These are phyloP conservation scores for Mycothermus thermophilus DNA, from an alignment of 495 filamentous ascomycete genomes.

Conservation along the genomic window DNA sequence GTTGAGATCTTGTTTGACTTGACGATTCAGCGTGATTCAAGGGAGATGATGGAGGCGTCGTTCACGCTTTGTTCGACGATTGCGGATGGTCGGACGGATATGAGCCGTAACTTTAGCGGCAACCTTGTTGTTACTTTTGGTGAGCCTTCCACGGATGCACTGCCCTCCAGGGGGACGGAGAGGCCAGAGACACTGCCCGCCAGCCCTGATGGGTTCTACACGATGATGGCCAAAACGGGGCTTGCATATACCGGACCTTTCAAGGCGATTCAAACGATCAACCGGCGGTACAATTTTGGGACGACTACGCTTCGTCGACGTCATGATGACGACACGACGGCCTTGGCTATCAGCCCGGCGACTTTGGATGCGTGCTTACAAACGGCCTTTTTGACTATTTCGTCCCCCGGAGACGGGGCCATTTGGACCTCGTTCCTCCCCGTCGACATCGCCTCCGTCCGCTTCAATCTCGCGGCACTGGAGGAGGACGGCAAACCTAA, in stretches of 20 bases:
- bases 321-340: conserved; percentile 21
- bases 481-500: conserved; percentile 11
- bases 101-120: conserved; percentile 26
- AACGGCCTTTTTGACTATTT: conserved; percentile 27
- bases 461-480: conserved; percentile 27
- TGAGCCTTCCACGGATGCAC: conserved; percentile 7
- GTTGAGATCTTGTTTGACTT: conserved; percentile 35
- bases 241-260: conserved; percentile 33
- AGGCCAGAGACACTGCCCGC: conserved; percentile 23
- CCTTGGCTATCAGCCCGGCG: conserved; percentile 30
- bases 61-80: conserved; percentile 25
- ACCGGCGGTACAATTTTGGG: conserved; percentile 32
- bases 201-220: conserved; percentile 28
- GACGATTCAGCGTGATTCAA: conserved; percentile 3
- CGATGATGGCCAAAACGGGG: conserved; percentile 29
- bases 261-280: conserved; percentile 22
- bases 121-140: conserved; percentile 22
- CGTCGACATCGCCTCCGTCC: conserved; percentile 17
- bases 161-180: conserved; percentile 14
- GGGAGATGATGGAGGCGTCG: conserved; percentile 19
- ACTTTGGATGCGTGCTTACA: conserved; percentile 38
- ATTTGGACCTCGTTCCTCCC: conserved; percentile 36
- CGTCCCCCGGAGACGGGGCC: conserved; percentile 30
- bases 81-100: conserved; percentile 20
- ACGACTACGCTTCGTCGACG: conserved; percentile 22